A percentile compares a stretch with the other conserved stretches of the same genome.
phyloP scores from a whole-genome alignment of 2,329 filamentous ascomycete species.

The Hypoxylon sp. region DNA sequence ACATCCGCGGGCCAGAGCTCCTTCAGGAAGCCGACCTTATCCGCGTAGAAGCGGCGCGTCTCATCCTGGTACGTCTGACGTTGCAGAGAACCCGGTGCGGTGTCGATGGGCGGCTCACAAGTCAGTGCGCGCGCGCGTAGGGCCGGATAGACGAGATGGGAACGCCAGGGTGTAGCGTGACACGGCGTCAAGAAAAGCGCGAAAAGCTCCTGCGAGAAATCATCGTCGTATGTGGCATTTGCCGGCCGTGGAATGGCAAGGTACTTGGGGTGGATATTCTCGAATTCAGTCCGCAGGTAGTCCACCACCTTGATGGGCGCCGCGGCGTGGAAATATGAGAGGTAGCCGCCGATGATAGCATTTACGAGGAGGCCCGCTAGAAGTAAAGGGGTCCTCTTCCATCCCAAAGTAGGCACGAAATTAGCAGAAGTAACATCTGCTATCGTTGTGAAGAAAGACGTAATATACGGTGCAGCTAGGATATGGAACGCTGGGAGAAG shows the following conservation, averaged over 20 bases:
- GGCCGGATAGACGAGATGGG: conserved; percentile 81
- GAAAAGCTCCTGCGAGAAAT: conserved; percentile 65
- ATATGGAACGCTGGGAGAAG: conserved; percentile 89
- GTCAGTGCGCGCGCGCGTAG: conserved; percentile 87
- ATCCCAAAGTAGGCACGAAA: conserved; percentile 50
- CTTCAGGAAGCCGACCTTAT: conserved; percentile 71
- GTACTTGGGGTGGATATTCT: conserved; percentile 66
- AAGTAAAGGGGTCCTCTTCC: conserved; percentile 71
- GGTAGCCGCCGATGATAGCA: conserved; percentile 78
- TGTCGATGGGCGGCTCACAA: conserved; percentile 88
- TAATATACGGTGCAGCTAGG: conserved; percentile 77
- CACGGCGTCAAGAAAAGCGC: conserved; percentile 94
- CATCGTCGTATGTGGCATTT: conserved; percentile 46
- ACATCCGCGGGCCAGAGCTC: conserved; percentile 64
- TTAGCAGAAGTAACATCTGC: conserved; percentile 50
- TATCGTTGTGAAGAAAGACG: conserved; percentile 73
- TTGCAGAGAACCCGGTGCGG: conserved; percentile 69
- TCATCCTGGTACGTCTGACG: conserved; percentile 85
- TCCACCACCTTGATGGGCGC: conserved; percentile 81
- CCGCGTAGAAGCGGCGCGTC: conserved; percentile 88
- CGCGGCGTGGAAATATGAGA: conserved; percentile 82
- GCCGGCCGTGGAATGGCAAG: conserved; percentile 53
- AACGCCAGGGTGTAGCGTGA: conserved; percentile 96
- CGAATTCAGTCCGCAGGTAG: conserved; percentile 82
- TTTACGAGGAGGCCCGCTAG: conserved; percentile 75